Conservation (phyloP, 192 early-diverging fungal genomes). For the Backusella parvicylindrica region DNA sequence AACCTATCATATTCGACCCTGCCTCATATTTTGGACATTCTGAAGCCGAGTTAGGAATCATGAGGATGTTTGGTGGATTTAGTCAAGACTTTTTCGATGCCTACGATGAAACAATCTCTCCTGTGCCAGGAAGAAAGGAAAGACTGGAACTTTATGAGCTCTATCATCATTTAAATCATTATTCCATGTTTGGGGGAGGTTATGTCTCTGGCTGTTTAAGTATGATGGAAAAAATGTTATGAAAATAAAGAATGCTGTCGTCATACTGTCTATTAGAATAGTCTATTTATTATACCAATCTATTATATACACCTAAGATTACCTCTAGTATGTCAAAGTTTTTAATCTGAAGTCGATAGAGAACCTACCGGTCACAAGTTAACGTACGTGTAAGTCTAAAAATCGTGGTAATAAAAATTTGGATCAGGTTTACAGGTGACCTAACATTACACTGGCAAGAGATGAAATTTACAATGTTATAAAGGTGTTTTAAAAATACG, state of each 20-base stretch:
- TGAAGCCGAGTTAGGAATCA: not conserved
- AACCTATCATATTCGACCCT: not conserved
- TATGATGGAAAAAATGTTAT: not conserved
- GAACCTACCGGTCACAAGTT: too few relatives aligned
- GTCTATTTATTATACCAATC: too few relatives aligned
- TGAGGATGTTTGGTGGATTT: conserved; percentile 7
- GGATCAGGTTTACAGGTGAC: too few relatives aligned
- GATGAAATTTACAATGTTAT: too few relatives aligned
- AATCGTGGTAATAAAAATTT: too few relatives aligned
- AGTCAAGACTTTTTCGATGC: not conserved
- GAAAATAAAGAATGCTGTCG: not conserved
- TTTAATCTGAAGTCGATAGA: too few relatives aligned
- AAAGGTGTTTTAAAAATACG: too few relatives aligned
- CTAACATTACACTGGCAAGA: too few relatives aligned
- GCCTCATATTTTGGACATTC: not conserved
- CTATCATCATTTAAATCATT: conserved; percentile 10
- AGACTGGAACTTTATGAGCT: not conserved
- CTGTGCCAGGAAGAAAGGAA: not conserved
- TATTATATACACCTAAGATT: too few relatives aligned
- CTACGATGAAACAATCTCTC: not conserved
- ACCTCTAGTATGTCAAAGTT: too few relatives aligned
- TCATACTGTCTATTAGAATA: not conserved
- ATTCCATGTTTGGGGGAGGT: not conserved
- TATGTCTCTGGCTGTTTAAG: not conserved
- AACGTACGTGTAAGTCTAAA: too few relatives aligned